phyloP scores from a whole-genome alignment of 257 asterid species.

The Verbena officinalis region DNA sequence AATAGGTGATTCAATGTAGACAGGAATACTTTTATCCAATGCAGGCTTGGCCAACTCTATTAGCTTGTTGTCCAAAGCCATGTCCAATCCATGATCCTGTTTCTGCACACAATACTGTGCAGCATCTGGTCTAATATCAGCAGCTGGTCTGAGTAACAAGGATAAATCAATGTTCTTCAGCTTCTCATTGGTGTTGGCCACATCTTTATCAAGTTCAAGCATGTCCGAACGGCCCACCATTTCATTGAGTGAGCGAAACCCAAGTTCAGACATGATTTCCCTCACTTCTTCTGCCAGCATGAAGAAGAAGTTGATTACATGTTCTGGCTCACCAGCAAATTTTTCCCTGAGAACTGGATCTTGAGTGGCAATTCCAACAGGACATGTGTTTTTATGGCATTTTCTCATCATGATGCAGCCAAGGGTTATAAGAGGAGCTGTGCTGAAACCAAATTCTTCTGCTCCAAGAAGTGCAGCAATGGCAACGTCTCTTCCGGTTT shows the following conservation, averaged over 20 bases:
- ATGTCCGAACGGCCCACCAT: constrained; percentile 98
- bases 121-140: constrained; percentile 96
- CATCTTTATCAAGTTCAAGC: constrained; percentile 85
- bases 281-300: constrained; percentile 97
- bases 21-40: constrained; percentile 77
- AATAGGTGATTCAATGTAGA: constrained; percentile 81
- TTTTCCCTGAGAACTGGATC: constrained; percentile 95
- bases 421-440: constrained; percentile 94
- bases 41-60: constrained; percentile 73
- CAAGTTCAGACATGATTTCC: constrained; percentile 92
- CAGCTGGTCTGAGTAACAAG: constrained; percentile 89
- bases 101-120: constrained; percentile 95
- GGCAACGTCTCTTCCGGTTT: constrained; percentile 98
- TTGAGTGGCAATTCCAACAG: constrained; percentile 98
- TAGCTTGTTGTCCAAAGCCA: constrained; percentile 91
- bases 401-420: constrained; percentile 99
- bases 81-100: constrained; percentile 94
- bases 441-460: constrained; percentile 98
- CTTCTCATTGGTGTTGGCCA: constrained; percentile 76
- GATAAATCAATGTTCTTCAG: constrained; percentile 87
- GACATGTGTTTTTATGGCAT: constrained; percentile 99
- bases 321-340: constrained; percentile 98
- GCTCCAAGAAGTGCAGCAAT: constrained; percentile 99
- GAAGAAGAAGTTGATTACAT: constrained; percentile 95
- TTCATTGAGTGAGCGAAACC: constrained; percentile 78